Conservation (phyloP, 2,329 filamentous ascomycete species). For the Ceratocystis smalleyi region DNA sequence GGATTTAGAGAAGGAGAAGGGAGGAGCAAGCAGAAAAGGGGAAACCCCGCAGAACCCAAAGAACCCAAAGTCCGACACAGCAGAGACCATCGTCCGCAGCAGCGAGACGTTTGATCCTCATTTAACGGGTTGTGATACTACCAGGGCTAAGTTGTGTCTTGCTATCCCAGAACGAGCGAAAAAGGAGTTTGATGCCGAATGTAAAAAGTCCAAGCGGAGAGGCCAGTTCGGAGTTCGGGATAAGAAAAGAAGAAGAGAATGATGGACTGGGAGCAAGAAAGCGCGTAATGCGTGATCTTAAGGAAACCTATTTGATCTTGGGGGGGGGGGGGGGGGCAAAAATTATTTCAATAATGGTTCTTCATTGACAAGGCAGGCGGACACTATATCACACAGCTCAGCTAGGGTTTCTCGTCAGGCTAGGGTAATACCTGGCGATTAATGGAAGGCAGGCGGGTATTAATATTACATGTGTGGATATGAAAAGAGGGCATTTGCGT, state of each 20-base stretch:
- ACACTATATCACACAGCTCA: no score
- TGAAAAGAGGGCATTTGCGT: no score
- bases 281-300: neutral
- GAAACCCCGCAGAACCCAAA: neutral
- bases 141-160: neutral
- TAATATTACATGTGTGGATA: no score
- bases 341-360: neutral
- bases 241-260: neutral
- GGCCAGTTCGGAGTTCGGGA: neutral
- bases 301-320: neutral
- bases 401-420: no score
- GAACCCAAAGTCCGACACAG: neutral
- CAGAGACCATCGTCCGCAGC: neutral
- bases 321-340: neutral
- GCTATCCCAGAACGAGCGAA: neutral
- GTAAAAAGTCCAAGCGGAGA: neutral
- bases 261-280: neutral
- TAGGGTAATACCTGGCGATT: no score
- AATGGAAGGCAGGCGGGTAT: no score
- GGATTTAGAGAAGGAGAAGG: neutral
- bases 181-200: neutral
- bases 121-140: slow-evolving; percentile 1
- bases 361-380: no score
- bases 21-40: neutral
- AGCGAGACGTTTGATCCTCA: slow-evolving; percentile 7